phyloP scores from a whole-genome alignment of 1,284 basidiomycete genomes.

The Rhodotorula sp. region DNA sequence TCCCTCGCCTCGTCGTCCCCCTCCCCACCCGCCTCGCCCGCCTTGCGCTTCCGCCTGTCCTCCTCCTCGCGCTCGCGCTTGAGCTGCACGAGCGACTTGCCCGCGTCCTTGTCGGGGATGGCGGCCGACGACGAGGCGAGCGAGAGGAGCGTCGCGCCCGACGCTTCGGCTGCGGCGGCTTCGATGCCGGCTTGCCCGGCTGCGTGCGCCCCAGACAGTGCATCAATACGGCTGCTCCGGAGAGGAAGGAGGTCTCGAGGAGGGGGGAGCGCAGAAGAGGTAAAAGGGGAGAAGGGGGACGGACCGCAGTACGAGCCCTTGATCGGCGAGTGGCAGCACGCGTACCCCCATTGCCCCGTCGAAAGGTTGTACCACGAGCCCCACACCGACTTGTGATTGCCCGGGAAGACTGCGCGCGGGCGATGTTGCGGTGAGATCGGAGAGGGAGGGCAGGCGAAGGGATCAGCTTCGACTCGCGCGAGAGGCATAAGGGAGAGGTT shows the following conservation, averaged over 20 bases:
- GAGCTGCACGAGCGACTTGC: conserved; percentile 58
- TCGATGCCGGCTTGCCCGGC: conserved; percentile 50
- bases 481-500: neutral
- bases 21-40: conserved; percentile 60
- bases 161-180: conserved; percentile 58
- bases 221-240: neutral
- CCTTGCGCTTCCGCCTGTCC: conserved; percentile 68
- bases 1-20: conserved; percentile 53
- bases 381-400: conserved; percentile 94
- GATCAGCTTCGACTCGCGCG: neutral
- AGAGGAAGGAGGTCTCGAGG: too few species aligned
- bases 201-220: conserved; percentile 18
- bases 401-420: conserved; percentile 67
- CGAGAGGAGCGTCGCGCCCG: conserved; percentile 17
- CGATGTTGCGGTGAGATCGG: neutral
- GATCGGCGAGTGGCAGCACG: conserved; percentile 85
- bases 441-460: neutral
- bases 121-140: neutral
- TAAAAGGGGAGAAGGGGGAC: conserved; percentile 11
- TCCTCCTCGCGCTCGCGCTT: conserved; percentile 75
- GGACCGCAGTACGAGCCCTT: conserved; percentile 83
- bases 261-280: conserved; percentile 25
- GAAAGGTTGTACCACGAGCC: conserved; percentile 87
- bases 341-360: conserved; percentile 82
- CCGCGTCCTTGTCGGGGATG: conserved; percentile 54